A percentile compares a stretch with the other conserved stretches of the same genome.
Evolutionary conservation across 1,139 yeast genomes (phyloP).

Genomic region (Candida sp.): DNA sequence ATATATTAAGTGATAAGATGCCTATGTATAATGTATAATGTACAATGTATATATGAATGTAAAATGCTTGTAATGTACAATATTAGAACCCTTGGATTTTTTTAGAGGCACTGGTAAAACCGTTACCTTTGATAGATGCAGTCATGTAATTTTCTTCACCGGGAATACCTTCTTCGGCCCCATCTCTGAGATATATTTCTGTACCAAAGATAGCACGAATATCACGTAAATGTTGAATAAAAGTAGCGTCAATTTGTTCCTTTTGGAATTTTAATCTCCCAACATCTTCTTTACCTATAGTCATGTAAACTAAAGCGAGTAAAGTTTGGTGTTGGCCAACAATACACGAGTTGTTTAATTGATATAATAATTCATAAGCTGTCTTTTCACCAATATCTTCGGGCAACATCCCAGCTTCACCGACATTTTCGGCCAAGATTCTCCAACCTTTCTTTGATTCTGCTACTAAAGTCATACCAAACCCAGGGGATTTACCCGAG

Average conservation of each 20-base stretch:
- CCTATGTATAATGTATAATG: neutral
- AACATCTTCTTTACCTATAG: slow-evolving; percentile 90
- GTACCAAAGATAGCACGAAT: slow-evolving; percentile 74
- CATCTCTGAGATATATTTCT: slow-evolving; percentile 71
- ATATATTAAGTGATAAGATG: neutral
- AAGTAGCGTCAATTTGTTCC: slow-evolving; percentile 66
- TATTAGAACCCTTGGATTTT: slow-evolving; percentile 43
- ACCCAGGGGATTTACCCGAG: slow-evolving; percentile 95
- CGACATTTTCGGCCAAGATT: slow-evolving; percentile 73
- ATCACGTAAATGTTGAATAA: slow-evolving; percentile 70
- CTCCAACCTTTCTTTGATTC: slow-evolving; percentile 92
- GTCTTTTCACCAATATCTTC: slow-evolving; percentile 84
- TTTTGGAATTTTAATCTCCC: slow-evolving; percentile 80
- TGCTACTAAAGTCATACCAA: slow-evolving; percentile 88
- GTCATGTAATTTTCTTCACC: slow-evolving; percentile 57
- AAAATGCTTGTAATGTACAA: neutral
- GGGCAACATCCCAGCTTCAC: slow-evolving; percentile 73
- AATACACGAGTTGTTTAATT: slow-evolving; percentile 67
- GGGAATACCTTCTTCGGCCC: slow-evolving; percentile 40
- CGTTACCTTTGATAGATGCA: slow-evolving; percentile 80
- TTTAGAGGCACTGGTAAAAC: slow-evolving; percentile 87
- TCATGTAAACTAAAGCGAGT: slow-evolving; percentile 74
- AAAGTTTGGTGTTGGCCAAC: slow-evolving; percentile 73
- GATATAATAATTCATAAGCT: slow-evolving; percentile 75
- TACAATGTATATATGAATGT: neutral